phyloP scores from a whole-genome alignment of 1,284 basidiomycete species.

The Puccinia hordei region DNA sequence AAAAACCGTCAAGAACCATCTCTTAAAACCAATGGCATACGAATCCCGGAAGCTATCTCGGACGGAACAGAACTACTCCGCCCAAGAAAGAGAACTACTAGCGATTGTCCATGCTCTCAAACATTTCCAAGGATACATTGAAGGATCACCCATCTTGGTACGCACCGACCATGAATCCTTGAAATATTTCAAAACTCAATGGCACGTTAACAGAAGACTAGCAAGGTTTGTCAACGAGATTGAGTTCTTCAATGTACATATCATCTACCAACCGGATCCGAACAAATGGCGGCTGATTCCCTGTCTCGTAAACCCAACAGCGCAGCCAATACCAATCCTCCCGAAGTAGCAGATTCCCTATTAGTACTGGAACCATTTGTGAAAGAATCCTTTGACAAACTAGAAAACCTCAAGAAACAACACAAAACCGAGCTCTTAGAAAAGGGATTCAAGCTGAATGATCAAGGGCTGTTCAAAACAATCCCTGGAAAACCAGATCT shows the following conservation, averaged over 20 bases:
- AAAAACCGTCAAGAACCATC: constrained; percentile 1
- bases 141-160: constrained; percentile 25
- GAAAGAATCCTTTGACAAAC: neutral
- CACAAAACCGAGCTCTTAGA: too few species aligned
- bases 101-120: constrained; percentile 31
- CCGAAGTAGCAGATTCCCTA: neutral
- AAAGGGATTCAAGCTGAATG: too few species aligned
- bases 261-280: constrained; percentile 10
- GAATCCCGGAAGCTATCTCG: constrained; percentile 31
- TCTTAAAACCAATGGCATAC: neutral
- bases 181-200: constrained; percentile 34
- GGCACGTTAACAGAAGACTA: neutral
- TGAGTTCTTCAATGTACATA: constrained; percentile 16
- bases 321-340: neutral
- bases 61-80: constrained; percentile 2
- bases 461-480: neutral
- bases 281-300: constrained; percentile 18
- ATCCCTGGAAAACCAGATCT: neutral
- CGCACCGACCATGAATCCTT: constrained; percentile 14
- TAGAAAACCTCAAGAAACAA: too few species aligned
- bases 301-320: constrained; percentile 24
- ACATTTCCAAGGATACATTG: constrained; percentile 8
- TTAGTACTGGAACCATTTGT: neutral
- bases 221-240: constrained; percentile 8
- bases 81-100: constrained; percentile 22